Conservation (phyloP, 306 rosid species). For the Abrus pulchellus region DNA sequence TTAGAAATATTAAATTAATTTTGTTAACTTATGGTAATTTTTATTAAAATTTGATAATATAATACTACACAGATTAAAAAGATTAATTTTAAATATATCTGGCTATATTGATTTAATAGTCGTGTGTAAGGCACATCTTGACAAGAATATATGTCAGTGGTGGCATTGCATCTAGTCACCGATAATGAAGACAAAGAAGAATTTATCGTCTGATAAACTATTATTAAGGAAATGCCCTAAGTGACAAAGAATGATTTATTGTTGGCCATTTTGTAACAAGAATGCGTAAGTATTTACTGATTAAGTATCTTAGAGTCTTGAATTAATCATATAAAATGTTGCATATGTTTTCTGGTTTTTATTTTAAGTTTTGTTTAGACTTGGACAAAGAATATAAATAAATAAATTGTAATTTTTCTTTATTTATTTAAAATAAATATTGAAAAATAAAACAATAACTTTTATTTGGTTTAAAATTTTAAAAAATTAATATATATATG, state of each 20-base stretch:
- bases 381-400: background rate
- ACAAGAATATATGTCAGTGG: background rate
- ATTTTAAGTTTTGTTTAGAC: background rate
- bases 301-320: constrained; percentile 5
- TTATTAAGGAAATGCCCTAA: background rate
- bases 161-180: background rate
- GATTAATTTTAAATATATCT: background rate
- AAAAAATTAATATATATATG: no score
- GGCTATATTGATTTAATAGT: background rate
- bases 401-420: no score
- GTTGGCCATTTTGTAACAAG: constrained; percentile 21
- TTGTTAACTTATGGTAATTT: no score
- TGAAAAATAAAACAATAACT: no score
- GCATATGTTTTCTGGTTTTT: background rate
- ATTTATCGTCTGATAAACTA: background rate
- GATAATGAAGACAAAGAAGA: constrained; percentile 1
- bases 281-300: background rate
- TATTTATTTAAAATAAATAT: no score
- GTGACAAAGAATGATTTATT: constrained; percentile 13
- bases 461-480: no score
- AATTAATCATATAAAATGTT: background rate
- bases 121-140: background rate
- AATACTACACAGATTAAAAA: no score
- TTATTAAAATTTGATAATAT: no score
- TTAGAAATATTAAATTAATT: no score